phyloP scores from a whole-genome alignment of 441 rosid species.

The Gossypium davidsonii region DNA sequence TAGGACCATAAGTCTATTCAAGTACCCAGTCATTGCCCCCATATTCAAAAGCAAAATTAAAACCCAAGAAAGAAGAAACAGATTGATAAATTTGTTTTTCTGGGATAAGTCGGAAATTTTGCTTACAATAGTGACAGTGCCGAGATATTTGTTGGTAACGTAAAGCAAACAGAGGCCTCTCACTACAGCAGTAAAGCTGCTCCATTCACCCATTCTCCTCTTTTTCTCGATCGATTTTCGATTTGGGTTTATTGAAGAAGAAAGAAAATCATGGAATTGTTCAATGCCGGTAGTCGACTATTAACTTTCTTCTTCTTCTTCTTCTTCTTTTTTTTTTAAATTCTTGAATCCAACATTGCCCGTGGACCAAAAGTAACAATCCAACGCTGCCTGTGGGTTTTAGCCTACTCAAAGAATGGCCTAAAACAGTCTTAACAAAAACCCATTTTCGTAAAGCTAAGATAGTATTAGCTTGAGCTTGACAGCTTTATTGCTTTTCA shows the following conservation, averaged over 20 bases:
- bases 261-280: neutral
- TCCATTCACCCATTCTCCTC: conserved; percentile 8
- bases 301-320: too few relatives aligned
- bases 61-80: neutral
- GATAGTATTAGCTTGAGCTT: neutral
- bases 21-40: conserved; percentile 4
- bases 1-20: conserved; percentile 54
- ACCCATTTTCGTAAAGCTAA: neutral
- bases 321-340: too few relatives aligned
- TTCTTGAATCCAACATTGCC: neutral
- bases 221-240: neutral
- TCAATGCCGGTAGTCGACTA: too few relatives aligned
- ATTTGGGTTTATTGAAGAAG: neutral
- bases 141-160: conserved; percentile 38
- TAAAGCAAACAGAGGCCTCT: conserved; percentile 46
- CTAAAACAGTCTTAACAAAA: neutral
- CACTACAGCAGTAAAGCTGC: conserved; percentile 3
- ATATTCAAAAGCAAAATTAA: neutral
- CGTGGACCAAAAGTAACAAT: too few relatives aligned
- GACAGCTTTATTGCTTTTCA: too few relatives aligned
- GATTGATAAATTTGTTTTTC: neutral
- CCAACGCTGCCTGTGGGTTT: neutral
- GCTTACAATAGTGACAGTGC: conserved; percentile 36
- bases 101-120: neutral
- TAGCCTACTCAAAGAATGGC: neutral